Conservation (phyloP, 2,329 filamentous ascomycete species). For the Alternaria consortialis region DNA sequence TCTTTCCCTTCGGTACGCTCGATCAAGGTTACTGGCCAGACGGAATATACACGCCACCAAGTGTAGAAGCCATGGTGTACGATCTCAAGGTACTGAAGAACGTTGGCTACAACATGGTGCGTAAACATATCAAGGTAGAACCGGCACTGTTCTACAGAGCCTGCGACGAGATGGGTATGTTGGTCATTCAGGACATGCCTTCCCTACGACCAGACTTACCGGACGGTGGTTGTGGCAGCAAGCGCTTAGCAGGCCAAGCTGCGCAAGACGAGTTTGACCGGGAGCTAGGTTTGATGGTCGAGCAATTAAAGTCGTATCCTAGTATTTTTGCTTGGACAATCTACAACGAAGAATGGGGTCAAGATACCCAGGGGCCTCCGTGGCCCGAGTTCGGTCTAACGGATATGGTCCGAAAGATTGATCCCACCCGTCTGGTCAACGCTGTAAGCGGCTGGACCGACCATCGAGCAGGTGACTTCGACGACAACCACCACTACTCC, state of each 20-base stretch:
- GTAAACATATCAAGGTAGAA: constrained; percentile 78
- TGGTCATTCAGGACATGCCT: constrained; percentile 79
- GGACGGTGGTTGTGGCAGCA: constrained; percentile 16
- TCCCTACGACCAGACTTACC: constrained; percentile 55
- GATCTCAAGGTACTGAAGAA: constrained; percentile 71
- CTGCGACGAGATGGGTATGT: constrained; percentile 70
- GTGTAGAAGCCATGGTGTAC: constrained; percentile 71
- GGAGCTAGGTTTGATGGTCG: constrained; percentile 68
- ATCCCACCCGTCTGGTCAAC: constrained; percentile 71
- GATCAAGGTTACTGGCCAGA: constrained; percentile 79
- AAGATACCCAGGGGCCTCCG: constrained; percentile 55
- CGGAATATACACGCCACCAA: constrained; percentile 72
- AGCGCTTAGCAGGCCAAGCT: constrained; percentile 32
- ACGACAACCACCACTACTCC: constrained; percentile 76
- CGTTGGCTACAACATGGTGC: constrained; percentile 74
- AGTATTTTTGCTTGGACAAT: constrained; percentile 73
- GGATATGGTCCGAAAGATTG: constrained; percentile 63
- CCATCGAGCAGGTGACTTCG: constrained; percentile 71
- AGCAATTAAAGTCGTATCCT: constrained; percentile 70
- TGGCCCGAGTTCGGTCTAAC: constrained; percentile 68
- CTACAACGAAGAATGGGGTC: constrained; percentile 78
- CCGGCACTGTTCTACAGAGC: constrained; percentile 73
- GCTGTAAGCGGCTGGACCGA: constrained; percentile 73
- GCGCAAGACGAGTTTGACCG: constrained; percentile 72
- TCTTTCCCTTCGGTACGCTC: constrained; percentile 73